These are phyloP conservation scores for Lachnellula subtilissima DNA, from an alignment of 2,329 filamentous ascomycete genomes.

Conservation along the genomic window DNA sequence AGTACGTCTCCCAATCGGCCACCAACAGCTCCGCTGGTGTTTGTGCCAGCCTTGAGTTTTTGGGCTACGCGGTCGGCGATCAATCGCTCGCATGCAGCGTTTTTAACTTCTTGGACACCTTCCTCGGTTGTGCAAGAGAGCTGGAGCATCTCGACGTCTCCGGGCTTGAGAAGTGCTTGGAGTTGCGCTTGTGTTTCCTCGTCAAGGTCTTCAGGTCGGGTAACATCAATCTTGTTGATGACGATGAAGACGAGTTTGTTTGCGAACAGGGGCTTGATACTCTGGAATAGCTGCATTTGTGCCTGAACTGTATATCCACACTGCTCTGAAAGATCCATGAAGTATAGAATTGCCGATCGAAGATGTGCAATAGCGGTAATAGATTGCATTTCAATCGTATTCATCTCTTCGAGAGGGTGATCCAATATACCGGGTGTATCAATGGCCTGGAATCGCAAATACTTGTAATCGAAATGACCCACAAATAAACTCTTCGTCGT, in stretches of 20 bases:
- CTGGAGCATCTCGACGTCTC: slow-evolving; percentile 88
- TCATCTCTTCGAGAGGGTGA: slow-evolving; percentile 98
- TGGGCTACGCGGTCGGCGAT: slow-evolving; percentile 90
- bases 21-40: slow-evolving; percentile 67
- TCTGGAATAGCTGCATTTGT: slow-evolving; percentile 92
- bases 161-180: slow-evolving; percentile 73
- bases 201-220: slow-evolving; percentile 81
- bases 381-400: slow-evolving; percentile 98
- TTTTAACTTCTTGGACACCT: slow-evolving; percentile 91
- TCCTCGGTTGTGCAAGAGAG: slow-evolving; percentile 93
- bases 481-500: slow-evolving; percentile 97
- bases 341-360: slow-evolving; percentile 91
- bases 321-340: slow-evolving; percentile 96
- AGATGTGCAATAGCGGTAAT: slow-evolving; percentile 98
- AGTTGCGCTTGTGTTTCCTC: slow-evolving; percentile 72
- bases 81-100: slow-evolving; percentile 86
- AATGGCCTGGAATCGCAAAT: slow-evolving; percentile 84
- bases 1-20: slow-evolving; percentile 86
- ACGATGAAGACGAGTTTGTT: slow-evolving; percentile 98
- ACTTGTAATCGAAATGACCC: slow-evolving; percentile 97
- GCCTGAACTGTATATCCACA: slow-evolving; percentile 91
- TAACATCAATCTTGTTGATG: slow-evolving; percentile 96
- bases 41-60: slow-evolving; percentile 90
- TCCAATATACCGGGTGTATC: slow-evolving; percentile 98
- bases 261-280: slow-evolving; percentile 92